These are phyloP conservation scores for Chaetomiaceae sp. DNA, from an alignment of 2,329 filamentous ascomycete genomes.

Conservation along the genomic window DNA sequence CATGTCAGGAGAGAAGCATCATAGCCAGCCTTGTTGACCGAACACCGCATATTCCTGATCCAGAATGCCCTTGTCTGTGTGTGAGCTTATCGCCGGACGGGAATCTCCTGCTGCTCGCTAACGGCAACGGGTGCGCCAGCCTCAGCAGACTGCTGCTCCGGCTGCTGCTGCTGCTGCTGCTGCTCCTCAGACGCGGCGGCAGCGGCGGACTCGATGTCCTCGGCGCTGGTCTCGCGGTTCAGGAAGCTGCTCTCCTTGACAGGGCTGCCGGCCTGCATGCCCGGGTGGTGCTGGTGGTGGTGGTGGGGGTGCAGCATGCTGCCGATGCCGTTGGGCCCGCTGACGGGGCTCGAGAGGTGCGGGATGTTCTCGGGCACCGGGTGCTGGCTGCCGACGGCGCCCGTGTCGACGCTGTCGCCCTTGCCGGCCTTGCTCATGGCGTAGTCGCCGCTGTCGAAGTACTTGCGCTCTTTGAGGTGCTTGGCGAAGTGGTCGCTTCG, in stretches of 20 bases:
- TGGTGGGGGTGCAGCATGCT: constrained; percentile 38
- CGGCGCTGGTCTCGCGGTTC: constrained; percentile 71
- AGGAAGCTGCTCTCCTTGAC: constrained; percentile 87
- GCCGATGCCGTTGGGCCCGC: constrained; percentile 34
- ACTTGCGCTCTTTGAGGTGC: constrained; percentile 98
- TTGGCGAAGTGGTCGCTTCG: constrained; percentile 96
- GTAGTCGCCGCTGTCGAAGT: constrained; percentile 95
- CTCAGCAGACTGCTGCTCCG: neutral
- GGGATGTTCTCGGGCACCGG: constrained; percentile 93
- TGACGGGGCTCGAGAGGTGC: constrained; percentile 67
- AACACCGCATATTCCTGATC: too few relatives aligned
- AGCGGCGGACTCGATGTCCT: constrained; percentile 38
- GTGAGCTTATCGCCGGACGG: constrained; percentile 16
- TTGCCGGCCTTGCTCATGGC: constrained; percentile 97
- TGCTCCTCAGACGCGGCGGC: constrained; percentile 7
- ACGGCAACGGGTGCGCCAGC: neutral
- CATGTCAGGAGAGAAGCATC: neutral
- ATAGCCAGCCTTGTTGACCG: too few relatives aligned
- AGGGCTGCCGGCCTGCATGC: constrained; percentile 63
- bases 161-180: constrained; percentile 20
- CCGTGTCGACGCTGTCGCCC: constrained; percentile 87
- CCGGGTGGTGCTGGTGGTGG: constrained; percentile 39
- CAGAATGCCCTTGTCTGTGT: too few relatives aligned
- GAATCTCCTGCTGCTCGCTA: constrained; percentile 10
- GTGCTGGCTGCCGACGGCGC: constrained; percentile 89